phyloP scores from a whole-genome alignment of 1,284 basidiomycete genomes.

The Porodaedalea pini region DNA sequence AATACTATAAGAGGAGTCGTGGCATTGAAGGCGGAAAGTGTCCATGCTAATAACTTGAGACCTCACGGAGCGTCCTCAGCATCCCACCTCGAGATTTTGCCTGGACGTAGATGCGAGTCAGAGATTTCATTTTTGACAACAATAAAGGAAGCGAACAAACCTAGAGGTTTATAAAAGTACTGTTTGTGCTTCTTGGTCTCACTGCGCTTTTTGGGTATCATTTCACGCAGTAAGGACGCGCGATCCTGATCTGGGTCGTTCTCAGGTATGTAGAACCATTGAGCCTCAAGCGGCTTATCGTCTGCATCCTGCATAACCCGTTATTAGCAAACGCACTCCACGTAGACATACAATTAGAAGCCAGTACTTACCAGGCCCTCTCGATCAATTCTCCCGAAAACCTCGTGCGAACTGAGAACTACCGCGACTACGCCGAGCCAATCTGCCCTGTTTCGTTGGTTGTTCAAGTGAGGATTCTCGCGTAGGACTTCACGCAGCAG shows the following conservation, averaged over 20 bases:
- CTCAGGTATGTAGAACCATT: slow-evolving; percentile 77
- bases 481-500: slow-evolving; percentile 50
- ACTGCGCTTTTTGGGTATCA: slow-evolving; percentile 72
- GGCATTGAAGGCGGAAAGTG: too few species aligned
- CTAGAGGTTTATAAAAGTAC: slow-evolving; percentile 70
- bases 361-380: slow-evolving; percentile 46
- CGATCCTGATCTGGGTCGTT: slow-evolving; percentile 65
- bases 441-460: slow-evolving; percentile 40
- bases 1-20: too few species aligned
- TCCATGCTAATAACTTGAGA: not conserved
- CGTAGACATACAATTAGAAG: not conserved
- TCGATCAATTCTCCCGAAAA: slow-evolving; percentile 70
- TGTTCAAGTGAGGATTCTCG: slow-evolving; percentile 49
- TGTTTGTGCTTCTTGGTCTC: slow-evolving; percentile 79
- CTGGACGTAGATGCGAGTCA: slow-evolving; percentile 22
- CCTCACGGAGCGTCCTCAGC: slow-evolving; percentile 44
- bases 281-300: slow-evolving; percentile 52
- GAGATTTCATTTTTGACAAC: not conserved
- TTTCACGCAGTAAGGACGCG: slow-evolving; percentile 56
- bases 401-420: slow-evolving; percentile 53
- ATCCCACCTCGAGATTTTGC: slow-evolving; percentile 62
- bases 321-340: slow-evolving; percentile 7
- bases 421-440: slow-evolving; percentile 48
- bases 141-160: not conserved
- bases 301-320: slow-evolving; percentile 40